phyloP scores from a whole-genome alignment of 2,329 filamentous ascomycete species.

The Pseudopithomyces maydicus region DNA sequence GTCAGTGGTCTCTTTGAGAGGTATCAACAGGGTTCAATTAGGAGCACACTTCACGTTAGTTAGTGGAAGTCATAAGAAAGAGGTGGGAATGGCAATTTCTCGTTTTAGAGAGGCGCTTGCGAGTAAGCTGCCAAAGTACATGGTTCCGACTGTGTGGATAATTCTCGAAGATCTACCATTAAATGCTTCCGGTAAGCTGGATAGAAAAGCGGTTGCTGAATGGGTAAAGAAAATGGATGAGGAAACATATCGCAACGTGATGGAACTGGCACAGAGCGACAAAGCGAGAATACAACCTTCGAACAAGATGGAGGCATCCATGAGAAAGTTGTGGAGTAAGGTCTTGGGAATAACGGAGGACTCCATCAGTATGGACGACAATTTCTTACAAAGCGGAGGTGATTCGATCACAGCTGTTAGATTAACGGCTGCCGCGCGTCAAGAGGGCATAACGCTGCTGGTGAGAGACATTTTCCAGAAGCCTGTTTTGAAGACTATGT shows the following conservation, averaged over 20 bases:
- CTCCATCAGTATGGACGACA: neutral
- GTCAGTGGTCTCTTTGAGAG: neutral
- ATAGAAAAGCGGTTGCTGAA: neutral
- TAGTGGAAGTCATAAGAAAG: neutral
- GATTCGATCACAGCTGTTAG: slow-evolving; percentile 6
- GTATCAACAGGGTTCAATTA: neutral
- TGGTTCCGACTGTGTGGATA: slow-evolving; percentile 3
- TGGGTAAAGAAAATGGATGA: neutral
- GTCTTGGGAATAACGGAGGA: neutral
- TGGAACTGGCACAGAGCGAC: neutral
- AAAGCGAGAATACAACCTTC: neutral
- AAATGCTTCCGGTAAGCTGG: neutral
- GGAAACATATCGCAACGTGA: neutral
- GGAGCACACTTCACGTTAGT: neutral
- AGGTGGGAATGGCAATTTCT: neutral
- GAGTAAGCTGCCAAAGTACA: neutral
- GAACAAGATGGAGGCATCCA: neutral
- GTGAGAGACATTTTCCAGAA: slow-evolving; percentile 2
- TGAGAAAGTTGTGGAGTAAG: neutral
- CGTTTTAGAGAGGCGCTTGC: neutral
- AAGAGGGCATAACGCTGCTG: neutral
- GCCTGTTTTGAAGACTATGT: neutral
- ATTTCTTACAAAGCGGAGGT: slow-evolving; percentile 6
- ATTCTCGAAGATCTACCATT: neutral
- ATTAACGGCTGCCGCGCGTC: neutral